These are phyloP conservation scores for Amaranthus hypochondriacus DNA, from an alignment of 148 eudicot genomes.

Conservation along the genomic window DNA sequence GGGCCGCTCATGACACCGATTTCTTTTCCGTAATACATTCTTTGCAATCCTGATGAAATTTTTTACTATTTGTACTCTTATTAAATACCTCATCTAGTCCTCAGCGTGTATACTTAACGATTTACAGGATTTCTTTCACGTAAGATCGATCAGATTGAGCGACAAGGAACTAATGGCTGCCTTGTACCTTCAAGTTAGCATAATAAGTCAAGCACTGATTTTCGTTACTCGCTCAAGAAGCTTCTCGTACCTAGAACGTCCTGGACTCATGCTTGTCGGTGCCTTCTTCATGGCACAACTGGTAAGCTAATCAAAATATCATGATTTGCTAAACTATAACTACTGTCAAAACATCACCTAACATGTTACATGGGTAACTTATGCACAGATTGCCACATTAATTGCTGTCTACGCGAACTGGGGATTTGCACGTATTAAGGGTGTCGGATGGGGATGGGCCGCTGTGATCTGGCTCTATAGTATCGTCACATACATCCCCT, in stretches of 20 bases:
- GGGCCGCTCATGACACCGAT: constrained; percentile 47
- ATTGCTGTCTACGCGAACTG: constrained; percentile 71
- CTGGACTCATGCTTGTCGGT: constrained; percentile 48
- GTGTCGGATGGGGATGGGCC: constrained; percentile 93
- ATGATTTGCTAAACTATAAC: no score
- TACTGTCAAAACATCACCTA: background rate
- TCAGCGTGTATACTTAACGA: background rate
- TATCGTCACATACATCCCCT: constrained; percentile 54
- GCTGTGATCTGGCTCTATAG: constrained; percentile 81
- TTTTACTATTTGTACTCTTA: background rate
- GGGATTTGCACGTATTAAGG: constrained; percentile 55
- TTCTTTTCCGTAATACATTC: constrained; percentile 51
- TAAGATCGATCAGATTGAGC: constrained; percentile 36
- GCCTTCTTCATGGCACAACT: constrained; percentile 67
- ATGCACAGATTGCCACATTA: constrained; percentile 60
- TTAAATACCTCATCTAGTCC: background rate
- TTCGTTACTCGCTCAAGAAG: constrained; percentile 74
- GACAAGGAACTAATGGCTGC: constrained; percentile 50
- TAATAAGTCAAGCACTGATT: constrained; percentile 72
- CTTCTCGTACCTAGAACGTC: constrained; percentile 66
- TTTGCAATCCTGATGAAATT: background rate
- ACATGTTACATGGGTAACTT: background rate
- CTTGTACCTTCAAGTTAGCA: constrained; percentile 76
- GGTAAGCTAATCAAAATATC: constrained; percentile 35
- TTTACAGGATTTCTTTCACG: constrained; percentile 46